These are phyloP conservation scores for Acacia concinna DNA, from an alignment of 331 rosid genomes.

Conservation along the genomic window DNA sequence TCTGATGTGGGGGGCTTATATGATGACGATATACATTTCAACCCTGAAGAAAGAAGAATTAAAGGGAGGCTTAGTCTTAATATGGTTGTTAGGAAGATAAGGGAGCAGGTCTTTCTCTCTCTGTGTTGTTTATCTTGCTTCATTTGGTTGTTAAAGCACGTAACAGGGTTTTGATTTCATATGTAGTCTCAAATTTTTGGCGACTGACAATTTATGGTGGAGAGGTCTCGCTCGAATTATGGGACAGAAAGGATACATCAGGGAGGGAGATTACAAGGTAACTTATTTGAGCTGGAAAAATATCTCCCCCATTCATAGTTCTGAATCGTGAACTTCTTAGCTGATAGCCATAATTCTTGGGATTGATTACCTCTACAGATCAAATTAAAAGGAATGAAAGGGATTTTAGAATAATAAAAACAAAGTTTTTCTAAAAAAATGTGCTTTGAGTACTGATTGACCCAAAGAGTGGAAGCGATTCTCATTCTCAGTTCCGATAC, in stretches of 20 bases:
- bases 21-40: slow-evolving; percentile 40
- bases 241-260: slow-evolving; percentile 71
- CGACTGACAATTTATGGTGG: slow-evolving; percentile 83
- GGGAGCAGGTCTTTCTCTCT: slow-evolving; percentile 63
- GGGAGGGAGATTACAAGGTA: slow-evolving; percentile 79
- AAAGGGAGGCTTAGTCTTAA: slow-evolving; percentile 55
- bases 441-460: neutral
- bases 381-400: neutral
- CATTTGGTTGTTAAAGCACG: slow-evolving; percentile 2
- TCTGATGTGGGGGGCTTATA: slow-evolving; percentile 35
- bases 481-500: too few relatives aligned
- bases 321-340: neutral
- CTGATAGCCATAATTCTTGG: too few relatives aligned
- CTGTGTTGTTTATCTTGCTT: slow-evolving; percentile 8
- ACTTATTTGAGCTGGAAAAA: slow-evolving; percentile 3
- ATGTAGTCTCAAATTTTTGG: slow-evolving; percentile 56
- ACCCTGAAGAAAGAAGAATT: slow-evolving; percentile 30
- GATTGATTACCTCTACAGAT: too few relatives aligned
- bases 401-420: neutral
- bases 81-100: slow-evolving; percentile 62
- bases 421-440: neutral
- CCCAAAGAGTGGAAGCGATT: too few relatives aligned
- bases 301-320: slow-evolving; percentile 1
- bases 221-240: slow-evolving; percentile 83
- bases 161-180: slow-evolving; percentile 22